Base-by-base conservation (phyloP, 768 basidiomycete genomes). In the Lactifluus piperatus region DNA sequence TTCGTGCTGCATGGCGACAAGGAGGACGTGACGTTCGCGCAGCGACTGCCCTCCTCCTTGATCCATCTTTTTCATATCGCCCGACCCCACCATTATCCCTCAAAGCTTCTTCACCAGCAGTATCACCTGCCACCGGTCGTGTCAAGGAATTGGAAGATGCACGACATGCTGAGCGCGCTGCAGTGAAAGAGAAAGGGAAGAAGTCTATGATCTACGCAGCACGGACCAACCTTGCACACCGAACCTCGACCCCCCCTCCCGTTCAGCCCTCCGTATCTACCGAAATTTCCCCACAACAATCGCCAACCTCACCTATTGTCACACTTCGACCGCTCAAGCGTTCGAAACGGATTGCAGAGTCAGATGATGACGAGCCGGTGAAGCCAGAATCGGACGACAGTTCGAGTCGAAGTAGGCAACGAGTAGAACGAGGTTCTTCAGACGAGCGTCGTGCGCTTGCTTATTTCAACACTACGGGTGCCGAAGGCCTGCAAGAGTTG, bases 151-250 rank as follows among this genome's bases (percentile, higher is more conserved):
- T 88, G 26, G 86, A 88, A 39, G 85, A 89, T 62, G 86, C 83
- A n/a, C 78, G 75, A 41, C 83, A 82, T 64, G 86, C 84, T 2
- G 81, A 77, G 62, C 78, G 84, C 60, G 80, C 78, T 20, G 83
- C 85, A 34, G 77, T 76, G 58, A 84, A 77, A 68, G 87, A 89
- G 72, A 84, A 88, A 70, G 87, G 84, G 22, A 90, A 86, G 71
- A 85, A 81, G 67, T 91, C 89, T n/a, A 78, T 83, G 69, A 91
- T 91, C 51, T 91, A 91, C 64, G 84, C 85, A 43, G 86, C 85
- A 63, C 79, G 86, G 56, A 70, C 77, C 39, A 71, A 73, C 29
- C 72, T 85, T 36, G 80, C 66, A 62, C 22, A 57, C 60, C 14
- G 46, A 58, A 39, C 44, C 56, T 36, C 63, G 32, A 69, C 78